Conservation (phyloP, 1,284 basidiomycete genomes). For the Trametes polyzona region DNA sequence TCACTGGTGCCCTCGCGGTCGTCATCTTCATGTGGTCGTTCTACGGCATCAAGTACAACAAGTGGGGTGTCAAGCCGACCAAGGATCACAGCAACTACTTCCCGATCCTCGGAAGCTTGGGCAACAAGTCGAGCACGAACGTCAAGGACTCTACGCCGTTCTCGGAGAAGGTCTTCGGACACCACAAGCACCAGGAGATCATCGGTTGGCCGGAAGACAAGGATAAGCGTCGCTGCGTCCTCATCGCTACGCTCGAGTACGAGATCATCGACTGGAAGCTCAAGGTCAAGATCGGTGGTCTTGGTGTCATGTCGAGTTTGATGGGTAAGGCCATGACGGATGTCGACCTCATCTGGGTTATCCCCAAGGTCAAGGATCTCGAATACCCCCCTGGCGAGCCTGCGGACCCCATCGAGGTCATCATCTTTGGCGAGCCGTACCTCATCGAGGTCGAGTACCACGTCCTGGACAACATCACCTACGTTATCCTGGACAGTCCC, state of each 20-base stretch:
- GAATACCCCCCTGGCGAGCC: conserved; percentile 91
- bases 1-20: conserved; percentile 84
- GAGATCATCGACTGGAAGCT: conserved; percentile 96
- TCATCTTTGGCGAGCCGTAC: conserved; percentile 94
- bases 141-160: conserved; percentile 58
- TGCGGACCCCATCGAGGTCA: conserved; percentile 90
- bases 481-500: conserved; percentile 89
- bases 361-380: conserved; percentile 92
- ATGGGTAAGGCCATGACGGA: conserved; percentile 98
- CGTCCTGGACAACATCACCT: conserved; percentile 91
- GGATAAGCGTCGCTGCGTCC: conserved; percentile 84
- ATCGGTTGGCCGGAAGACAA: conserved; percentile 95
- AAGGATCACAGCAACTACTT: conserved; percentile 74
- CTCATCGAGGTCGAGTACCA: conserved; percentile 94
- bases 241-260: conserved; percentile 92
- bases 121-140: conserved; percentile 69
- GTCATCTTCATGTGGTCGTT: conserved; percentile 92
- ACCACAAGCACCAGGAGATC: conserved; percentile 54
- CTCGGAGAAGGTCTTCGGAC: conserved; percentile 67
- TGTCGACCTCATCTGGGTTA: conserved; percentile 90
- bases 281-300: conserved; percentile 95
- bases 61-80: conserved; percentile 78
- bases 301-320: conserved; percentile 94
- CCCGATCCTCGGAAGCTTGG: conserved; percentile 70
- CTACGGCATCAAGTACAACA: conserved; percentile 93